Conservation (phyloP, 352 stramenopile species). For the Phytophthora cactorum region DNA sequence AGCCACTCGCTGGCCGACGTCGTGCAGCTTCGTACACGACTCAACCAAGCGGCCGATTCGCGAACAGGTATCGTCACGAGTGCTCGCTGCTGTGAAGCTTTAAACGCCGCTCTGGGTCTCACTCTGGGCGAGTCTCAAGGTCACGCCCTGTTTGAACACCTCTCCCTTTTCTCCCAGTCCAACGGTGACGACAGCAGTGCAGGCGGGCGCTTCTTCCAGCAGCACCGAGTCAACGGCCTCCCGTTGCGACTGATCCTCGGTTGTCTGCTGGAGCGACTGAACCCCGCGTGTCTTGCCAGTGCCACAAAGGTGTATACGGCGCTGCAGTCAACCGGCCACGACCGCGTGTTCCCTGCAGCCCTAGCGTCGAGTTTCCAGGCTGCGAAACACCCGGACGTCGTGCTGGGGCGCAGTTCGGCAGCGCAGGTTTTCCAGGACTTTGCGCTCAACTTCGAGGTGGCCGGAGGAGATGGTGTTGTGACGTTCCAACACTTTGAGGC, state of each 20-base stretch:
- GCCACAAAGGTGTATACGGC: constrained; percentile 49
- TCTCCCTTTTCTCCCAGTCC: constrained; percentile 30
- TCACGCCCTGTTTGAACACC: constrained; percentile 55
- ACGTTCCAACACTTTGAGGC: constrained; percentile 68
- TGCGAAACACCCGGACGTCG: constrained; percentile 60
- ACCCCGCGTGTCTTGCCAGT: constrained; percentile 37
- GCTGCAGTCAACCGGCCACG: constrained; percentile 54
- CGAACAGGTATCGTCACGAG: constrained; percentile 59
- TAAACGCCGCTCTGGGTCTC: constrained; percentile 48
- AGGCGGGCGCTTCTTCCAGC: constrained; percentile 47
- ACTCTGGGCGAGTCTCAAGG: constrained; percentile 51
- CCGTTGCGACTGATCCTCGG: constrained; percentile 47
- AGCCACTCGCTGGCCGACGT: constrained; percentile 48
- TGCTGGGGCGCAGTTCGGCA: constrained; percentile 44
- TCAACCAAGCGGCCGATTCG: constrained; percentile 58
- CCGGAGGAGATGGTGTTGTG: constrained; percentile 47
- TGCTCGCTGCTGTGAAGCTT: constrained; percentile 43
- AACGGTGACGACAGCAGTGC: constrained; percentile 27
- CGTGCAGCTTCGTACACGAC: constrained; percentile 52
- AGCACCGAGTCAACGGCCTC: constrained; percentile 39
- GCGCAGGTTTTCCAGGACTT: constrained; percentile 76
- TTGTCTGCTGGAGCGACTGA: constrained; percentile 51
- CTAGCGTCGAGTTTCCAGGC: constrained; percentile 73
- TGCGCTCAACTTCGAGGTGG: constrained; percentile 68
- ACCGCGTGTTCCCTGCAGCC: constrained; percentile 64